Evolutionary conservation across 108 stramenopile species (phyloP), one percentile per base, ranked within the genome.

Genomic region (Fistulifera pelliculosa): DNA sequence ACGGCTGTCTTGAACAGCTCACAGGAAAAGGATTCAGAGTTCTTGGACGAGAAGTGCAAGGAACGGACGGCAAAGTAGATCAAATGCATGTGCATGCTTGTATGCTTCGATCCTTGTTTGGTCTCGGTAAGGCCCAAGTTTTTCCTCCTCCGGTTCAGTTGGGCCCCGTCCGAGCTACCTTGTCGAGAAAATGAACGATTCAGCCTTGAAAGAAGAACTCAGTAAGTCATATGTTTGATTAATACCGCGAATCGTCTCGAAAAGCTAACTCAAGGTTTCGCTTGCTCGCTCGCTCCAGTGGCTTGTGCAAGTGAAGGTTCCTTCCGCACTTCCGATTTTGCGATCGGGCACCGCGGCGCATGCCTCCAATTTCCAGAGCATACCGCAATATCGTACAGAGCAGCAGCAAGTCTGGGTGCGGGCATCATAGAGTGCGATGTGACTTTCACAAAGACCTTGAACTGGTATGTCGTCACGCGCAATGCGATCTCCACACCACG

Each of bases 381-480:
- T 64, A 83, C 81, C 7, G 2, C 35, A 26, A 35, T 35, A 6
- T 54, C 53, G 17, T 54, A 54, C 38, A 3, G n/a, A 2, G 53
- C 53, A 2, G 53, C 53, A 27, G 19, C 35, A 12, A 35, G 18
- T n/a, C 7, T 27, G 52, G 85, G 85, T 41, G 80, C 85, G 21
- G 85, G 85, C 11, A 69, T 87, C 43, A 69, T 87, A 25, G 85
- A 87, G 57, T 87, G 85, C 51, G 85, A 87, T 66, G 85, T 87
- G 25, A 87, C 79, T 14, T 81, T 87, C 57, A 87, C 85, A 78
- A 70, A 40, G 85, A 87, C 35, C 60, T 47, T 1, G 53, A 80
- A 50, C 71, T 87, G 13, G 52, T 82, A 39, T 87, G 85, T 38
- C 78, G 85, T 45, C 85, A 87, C 41, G 54, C 77, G 16, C 85